Conservation (phyloP, 1,139 yeast genomes). For the Blastobotrys raffinosifermentans region DNA sequence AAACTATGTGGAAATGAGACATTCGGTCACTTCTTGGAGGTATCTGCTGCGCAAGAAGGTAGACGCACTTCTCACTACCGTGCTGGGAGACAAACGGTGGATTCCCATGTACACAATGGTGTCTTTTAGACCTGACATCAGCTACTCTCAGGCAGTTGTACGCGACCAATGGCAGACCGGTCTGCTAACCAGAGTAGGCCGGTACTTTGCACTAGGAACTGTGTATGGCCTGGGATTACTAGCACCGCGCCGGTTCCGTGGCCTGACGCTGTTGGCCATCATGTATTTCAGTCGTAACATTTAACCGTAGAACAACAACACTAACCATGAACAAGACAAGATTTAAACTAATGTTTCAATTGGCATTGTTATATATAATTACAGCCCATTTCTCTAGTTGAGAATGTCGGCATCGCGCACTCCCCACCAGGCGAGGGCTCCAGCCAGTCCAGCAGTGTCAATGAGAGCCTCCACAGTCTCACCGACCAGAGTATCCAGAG, state of each 20-base stretch:
- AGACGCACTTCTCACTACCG: conserved; percentile 58
- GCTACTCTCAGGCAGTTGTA: conserved; percentile 66
- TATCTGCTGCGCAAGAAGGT: conserved; percentile 62
- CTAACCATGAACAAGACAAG: no score
- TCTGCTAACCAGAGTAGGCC: conserved; percentile 15
- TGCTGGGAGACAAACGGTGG: conserved; percentile 54
- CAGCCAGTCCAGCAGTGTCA: conserved; percentile 40
- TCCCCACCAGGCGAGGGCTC: conserved; percentile 36
- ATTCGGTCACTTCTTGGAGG: conserved; percentile 60
- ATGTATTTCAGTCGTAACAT: no score
- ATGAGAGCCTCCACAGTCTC: conserved; percentile 32
- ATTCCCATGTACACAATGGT: conserved; percentile 89
- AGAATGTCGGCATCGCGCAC: conserved; percentile 7
- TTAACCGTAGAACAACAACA: no score
- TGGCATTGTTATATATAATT: not conserved
- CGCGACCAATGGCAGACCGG: conserved; percentile 45
- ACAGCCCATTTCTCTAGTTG: not conserved
- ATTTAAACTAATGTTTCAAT: not conserved
- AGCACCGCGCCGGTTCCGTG: not conserved
- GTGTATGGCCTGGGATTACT: not conserved
- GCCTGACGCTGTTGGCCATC: no score
- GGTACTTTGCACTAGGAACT: not conserved
- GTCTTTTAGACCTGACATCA: conserved; percentile 76
- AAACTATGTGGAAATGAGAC: conserved; percentile 85
- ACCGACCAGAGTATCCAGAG: conserved; percentile 34